Evolutionary conservation across 257 asterid species (phyloP).

Genomic region (Echium plantagineum): DNA sequence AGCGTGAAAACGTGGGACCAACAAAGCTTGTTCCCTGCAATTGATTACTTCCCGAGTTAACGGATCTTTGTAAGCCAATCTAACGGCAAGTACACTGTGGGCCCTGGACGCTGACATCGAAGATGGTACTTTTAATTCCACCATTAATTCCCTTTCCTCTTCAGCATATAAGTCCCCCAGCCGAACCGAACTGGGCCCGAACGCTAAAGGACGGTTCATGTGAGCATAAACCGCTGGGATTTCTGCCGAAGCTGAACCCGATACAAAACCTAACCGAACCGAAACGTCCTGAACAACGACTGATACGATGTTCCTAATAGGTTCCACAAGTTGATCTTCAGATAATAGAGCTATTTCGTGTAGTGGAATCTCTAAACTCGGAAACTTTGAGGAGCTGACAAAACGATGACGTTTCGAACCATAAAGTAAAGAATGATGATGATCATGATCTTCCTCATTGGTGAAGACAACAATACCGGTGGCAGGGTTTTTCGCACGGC

Average conservation of each 20-base stretch:
- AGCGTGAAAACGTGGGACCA: conserved; percentile 70
- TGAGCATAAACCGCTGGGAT: conserved; percentile 55
- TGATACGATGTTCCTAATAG: conserved; percentile 37
- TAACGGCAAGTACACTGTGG: conserved; percentile 75
- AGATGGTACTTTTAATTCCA: conserved; percentile 76
- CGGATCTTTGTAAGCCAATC: conserved; percentile 79
- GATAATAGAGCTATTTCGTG: conserved; percentile 41
- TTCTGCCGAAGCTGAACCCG: conserved; percentile 58
- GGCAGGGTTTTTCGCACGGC: conserved; percentile 67
- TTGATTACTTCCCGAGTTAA: conserved; percentile 56
- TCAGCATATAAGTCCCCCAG: conserved; percentile 74
- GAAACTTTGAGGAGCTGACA: background rate
- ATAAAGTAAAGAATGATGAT: too few species aligned
- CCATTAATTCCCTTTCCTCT: conserved; percentile 67
- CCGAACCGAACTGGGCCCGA: conserved; percentile 42
- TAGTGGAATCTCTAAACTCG: conserved; percentile 43
- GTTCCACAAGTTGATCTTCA: conserved; percentile 13
- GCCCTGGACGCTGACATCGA: conserved; percentile 45
- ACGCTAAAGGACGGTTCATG: conserved; percentile 34
- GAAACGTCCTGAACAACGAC: conserved; percentile 48
- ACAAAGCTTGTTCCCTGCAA: conserved; percentile 49
- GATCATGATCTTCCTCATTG: conserved; percentile 20
- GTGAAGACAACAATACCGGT: conserved; percentile 61
- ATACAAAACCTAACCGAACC: conserved; percentile 37
- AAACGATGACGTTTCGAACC: conserved; percentile 11